Evolutionary conservation across 441 rosid species (phyloP), one percentile per base, ranked within the genome.

Genomic region (Pelargonium citronellum): DNA sequence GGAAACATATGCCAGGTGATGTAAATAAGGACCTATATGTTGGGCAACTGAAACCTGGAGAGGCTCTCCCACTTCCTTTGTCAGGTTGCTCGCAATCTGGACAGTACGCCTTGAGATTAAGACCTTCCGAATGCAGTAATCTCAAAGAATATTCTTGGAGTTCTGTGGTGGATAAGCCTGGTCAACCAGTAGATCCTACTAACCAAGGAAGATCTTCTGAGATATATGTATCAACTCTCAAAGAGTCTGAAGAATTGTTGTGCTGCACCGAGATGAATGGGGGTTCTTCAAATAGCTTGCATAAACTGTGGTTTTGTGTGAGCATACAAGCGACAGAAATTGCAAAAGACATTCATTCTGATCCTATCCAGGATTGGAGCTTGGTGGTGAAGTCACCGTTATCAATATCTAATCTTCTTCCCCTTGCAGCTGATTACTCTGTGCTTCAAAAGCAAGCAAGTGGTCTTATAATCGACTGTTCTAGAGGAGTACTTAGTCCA

Each of bases 351-450:
- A 80, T 87, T 15, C 87, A 74, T 69, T 87, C 86, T 2, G 83
- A 92, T 79, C 92, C 97, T 53, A 92, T 92, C 79, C 87, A 91
- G 76, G 98, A 95, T 81, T 95, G 99, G 99, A 83, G 71, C 76
- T 82, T 95, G 78, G 90, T 86, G 71, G 79, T 95, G 72, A 95
- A 91, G 79, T 79, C 99, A 51, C 99, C 99, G 17, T 77, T 95
- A 67, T 86, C 88, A 58, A 78, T 95, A 73, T 77, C 88, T 79
- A 91, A 85, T 77, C 87, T 81, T 81, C 99, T 95, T 83, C 99
- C 98, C 66, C 85, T 91, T 83, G 80, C 78, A 60, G 91, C 94
- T 77, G 97, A 89, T 77, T 95, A 85, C 75, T 86, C 97, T 71
- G 82, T 95, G 58, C 86, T 87, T 72, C 92, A 91, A 84, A 83